These are phyloP conservation scores for Colletotrichum liaoningense DNA, from an alignment of 2,329 filamentous ascomycete genomes.

Conservation along the genomic window DNA sequence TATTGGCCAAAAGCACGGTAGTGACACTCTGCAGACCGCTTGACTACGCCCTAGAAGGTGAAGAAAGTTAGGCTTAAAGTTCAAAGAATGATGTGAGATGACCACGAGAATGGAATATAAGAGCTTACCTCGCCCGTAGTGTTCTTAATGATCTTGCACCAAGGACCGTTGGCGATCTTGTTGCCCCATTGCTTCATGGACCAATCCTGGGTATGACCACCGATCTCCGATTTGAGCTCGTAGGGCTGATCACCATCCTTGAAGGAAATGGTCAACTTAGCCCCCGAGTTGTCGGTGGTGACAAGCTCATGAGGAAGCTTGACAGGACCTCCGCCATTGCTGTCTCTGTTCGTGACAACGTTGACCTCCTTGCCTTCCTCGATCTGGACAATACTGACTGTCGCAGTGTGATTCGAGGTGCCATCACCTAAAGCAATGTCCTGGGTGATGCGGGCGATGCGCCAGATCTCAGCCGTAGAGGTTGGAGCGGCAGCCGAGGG, in stretches of 20 bases:
- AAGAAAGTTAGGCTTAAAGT: neutral
- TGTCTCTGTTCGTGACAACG: conserved; percentile 39
- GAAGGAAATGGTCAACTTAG: neutral
- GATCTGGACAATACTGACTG: neutral
- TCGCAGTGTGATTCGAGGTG: neutral
- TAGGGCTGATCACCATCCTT: neutral
- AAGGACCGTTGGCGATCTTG: conserved; percentile 42
- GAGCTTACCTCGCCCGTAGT: neutral
- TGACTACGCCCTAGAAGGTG: neutral
- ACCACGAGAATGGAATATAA: too few relatives aligned
- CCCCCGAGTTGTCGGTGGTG: neutral
- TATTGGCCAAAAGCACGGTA: neutral
- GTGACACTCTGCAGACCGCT: neutral
- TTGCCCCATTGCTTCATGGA: neutral
- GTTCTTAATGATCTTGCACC: neutral
- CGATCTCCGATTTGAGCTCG: neutral
- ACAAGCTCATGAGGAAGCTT: neutral
- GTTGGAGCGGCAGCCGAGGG: neutral
- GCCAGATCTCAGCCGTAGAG: neutral
- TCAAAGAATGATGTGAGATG: neutral
- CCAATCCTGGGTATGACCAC: neutral
- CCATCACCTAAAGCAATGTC: neutral
- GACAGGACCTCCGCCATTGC: conserved; percentile 41
- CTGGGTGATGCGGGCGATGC: conserved; percentile 3
- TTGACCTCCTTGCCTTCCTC: neutral